A percentile compares a stretch with the other conserved stretches of the same genome.
Conservation (phyloP, 345 rosid species). For the Fremontodendron californicum region DNA sequence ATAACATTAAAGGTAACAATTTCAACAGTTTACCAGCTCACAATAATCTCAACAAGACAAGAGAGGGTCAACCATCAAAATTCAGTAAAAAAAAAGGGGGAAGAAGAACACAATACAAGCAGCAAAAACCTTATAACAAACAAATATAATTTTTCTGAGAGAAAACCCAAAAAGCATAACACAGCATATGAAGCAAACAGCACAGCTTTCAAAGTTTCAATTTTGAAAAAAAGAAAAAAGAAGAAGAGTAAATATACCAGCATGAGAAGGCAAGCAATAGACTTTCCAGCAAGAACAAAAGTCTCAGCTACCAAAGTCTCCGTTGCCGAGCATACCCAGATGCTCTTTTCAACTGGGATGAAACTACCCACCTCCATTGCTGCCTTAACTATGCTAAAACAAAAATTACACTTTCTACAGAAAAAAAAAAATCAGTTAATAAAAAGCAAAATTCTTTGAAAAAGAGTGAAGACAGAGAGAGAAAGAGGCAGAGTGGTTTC, state of each 20-base stretch:
- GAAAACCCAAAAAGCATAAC: slow-evolving; percentile 1
- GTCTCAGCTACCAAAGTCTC: slow-evolving; percentile 34
- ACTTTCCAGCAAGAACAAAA: slow-evolving; percentile 30
- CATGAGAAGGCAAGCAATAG: too few species aligned
- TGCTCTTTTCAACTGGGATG: slow-evolving; percentile 24
- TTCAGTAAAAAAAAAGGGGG: background rate
- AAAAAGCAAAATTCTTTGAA: background rate
- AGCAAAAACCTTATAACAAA: slow-evolving; percentile 7
- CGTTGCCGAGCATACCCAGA: slow-evolving; percentile 28
- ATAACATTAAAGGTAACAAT: background rate
- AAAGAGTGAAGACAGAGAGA: slow-evolving; percentile 3
- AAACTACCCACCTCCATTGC: slow-evolving; percentile 42
- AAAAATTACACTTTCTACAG: slow-evolving; percentile 15
- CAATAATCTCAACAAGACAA: background rate
- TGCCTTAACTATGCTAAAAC: slow-evolving; percentile 7
- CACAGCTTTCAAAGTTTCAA: background rate
- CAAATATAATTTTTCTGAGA: background rate
- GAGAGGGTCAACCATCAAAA: background rate
- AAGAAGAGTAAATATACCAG: slow-evolving; percentile 25
- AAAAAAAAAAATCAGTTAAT: slow-evolving; percentile 6
- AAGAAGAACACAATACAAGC: background rate
- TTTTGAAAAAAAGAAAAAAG: background rate
- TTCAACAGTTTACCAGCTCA: background rate
- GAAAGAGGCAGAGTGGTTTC: slow-evolving; percentile 17
- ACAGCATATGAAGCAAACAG: background rate